These are phyloP conservation scores for Termitomyces sp. DNA, from an alignment of 768 basidiomycete genomes.

Conservation along the genomic window DNA sequence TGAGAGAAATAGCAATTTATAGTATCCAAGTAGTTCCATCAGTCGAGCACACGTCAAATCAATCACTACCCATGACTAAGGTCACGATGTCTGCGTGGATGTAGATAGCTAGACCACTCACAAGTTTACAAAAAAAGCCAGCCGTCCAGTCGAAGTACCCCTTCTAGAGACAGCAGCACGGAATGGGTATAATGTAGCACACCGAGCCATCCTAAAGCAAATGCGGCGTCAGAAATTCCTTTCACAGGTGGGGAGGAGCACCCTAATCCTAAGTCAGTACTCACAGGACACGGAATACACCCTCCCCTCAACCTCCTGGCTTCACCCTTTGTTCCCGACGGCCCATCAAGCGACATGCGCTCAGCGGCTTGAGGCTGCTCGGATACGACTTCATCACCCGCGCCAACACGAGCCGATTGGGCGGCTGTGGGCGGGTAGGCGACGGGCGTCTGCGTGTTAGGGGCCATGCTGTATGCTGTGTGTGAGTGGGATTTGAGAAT, in stretches of 20 bases:
- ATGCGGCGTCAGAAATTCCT: not conserved
- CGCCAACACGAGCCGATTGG: not conserved
- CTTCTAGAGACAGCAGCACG: slow-evolving; percentile 13
- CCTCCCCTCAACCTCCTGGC: slow-evolving; percentile 17
- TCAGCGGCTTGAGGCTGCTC: slow-evolving; percentile 1
- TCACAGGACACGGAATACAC: slow-evolving; percentile 18
- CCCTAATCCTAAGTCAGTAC: not conserved
- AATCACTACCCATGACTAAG: not conserved
- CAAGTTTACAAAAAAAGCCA: not conserved
- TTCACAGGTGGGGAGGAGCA: not conserved
- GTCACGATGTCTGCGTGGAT: not conserved
- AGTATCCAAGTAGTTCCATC: not conserved
- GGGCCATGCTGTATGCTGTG: not conserved
- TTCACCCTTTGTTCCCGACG: not conserved
- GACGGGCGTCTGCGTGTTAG: not conserved
- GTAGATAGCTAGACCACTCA: not conserved
- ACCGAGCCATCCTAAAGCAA: slow-evolving; percentile 10
- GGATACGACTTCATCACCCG: not conserved
- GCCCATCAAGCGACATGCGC: slow-evolving; percentile 1
- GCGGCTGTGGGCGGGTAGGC: not conserved
- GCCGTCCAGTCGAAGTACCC: not conserved
- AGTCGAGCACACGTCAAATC: not conserved
- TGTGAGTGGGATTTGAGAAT: not conserved
- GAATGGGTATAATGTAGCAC: slow-evolving; percentile 18
- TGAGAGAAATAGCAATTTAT: not conserved